These are phyloP conservation scores for Puccinia triticina DNA, from an alignment of 1,284 basidiomycete species.

Conservation along the genomic window DNA sequence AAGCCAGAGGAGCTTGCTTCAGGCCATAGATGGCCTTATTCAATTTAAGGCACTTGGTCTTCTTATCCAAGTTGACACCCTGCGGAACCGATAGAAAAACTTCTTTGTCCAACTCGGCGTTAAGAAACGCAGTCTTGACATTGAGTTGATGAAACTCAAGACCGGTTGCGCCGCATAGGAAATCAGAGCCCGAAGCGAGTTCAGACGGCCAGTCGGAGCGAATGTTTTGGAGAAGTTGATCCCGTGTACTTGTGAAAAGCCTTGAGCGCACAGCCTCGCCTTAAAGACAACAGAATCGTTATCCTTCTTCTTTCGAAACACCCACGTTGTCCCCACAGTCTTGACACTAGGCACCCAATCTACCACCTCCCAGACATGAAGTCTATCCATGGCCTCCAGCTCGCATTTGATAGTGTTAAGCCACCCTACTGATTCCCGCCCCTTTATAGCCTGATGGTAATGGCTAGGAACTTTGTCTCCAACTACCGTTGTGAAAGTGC, in stretches of 20 bases:
- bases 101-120: neutral
- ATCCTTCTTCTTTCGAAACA: neutral
- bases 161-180: neutral
- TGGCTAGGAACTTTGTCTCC: neutral
- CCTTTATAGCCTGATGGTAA: neutral
- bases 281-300: neutral
- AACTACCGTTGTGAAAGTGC: too few species aligned
- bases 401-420: neutral
- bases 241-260: too few species aligned
- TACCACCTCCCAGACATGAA: neutral
- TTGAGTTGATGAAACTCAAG: slow-evolving; percentile 2
- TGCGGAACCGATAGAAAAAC: neutral
- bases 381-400: neutral
- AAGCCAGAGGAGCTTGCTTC: slow-evolving; percentile 5
- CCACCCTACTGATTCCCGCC: neutral
- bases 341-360: neutral
- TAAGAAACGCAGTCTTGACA: neutral
- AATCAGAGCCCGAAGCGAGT: neutral
- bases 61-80: neutral
- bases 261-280: too few species aligned
- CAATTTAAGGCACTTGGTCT: neutral
- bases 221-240: too few species aligned
- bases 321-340: neutral
- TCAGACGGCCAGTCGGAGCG: neutral
- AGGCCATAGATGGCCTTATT: slow-evolving; percentile 26